Evolutionary conservation across 169 alveolate genomes (phyloP), one percentile per base, ranked within the genome.

Genomic region (Babesia gibsoni): DNA sequence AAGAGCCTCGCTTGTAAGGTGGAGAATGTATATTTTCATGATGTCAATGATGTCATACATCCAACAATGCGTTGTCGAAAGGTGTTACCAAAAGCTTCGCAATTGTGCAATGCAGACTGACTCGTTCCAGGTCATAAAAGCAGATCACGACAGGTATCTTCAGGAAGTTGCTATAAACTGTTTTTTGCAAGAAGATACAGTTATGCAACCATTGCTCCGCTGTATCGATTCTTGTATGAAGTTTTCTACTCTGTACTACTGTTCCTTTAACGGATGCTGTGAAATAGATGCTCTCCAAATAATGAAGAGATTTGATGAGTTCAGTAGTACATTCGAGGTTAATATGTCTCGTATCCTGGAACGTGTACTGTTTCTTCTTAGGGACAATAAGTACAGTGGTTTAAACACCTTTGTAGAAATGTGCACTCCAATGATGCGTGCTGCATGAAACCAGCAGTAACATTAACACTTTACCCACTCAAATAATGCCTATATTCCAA

Each of bases 91-190:
- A 39, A 7, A 75, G 52, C 65, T 75, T 23, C 45, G 52, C 29
- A 32, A 36, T 5, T 39, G 29, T 30, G 23, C 54, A 37, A 25
- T 12, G 61, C 37, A 66, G 12, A 33, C 64, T 33, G 58, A 35
- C 2, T 35, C 27, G 33, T 75, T 52, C 52, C 67, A 50, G 30
- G 53, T 30, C 25, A 75, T 75, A 27, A 75, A 52, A 32, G 36
- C 54, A 30, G 66, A 39, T 20, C 84, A 75, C 23, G 72, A 75
- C 49, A 33, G n/a, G 30, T 59, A 75, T 43, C 50, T 61, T 0
- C 3, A n/a, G 48, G 5, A 23, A 9, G 32, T 61, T 27, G 72
- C 72, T 0, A 30, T 36, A 16, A 61, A 61, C 72, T 61, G 72
- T 48, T 61, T 61, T 25, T 46, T 61, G n/a, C 49, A 61, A 33